Evolutionary conservation across 2,329 filamentous ascomycete species (phyloP).

Genomic region (Apiospora rasikravindrae): DNA sequence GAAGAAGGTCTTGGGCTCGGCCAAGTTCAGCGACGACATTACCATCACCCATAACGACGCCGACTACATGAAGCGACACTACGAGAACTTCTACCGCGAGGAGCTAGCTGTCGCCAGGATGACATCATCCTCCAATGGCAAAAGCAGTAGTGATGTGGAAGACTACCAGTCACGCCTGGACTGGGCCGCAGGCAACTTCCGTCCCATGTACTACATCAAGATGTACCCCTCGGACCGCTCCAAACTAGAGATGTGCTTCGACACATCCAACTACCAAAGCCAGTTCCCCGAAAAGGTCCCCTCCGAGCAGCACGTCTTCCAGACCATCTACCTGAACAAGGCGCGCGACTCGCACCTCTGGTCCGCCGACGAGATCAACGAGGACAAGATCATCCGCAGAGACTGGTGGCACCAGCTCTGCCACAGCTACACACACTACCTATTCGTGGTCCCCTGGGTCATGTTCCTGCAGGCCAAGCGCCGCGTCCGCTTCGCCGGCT

Average conservation of each 20-base stretch:
- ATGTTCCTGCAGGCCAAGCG: conserved; percentile 68
- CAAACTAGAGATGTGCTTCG: conserved; percentile 59
- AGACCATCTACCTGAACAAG: conserved; percentile 64
- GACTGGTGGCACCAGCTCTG: conserved; percentile 69
- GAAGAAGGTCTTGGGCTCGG: conserved; percentile 70
- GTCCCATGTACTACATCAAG: conserved; percentile 64
- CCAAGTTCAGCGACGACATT: conserved; percentile 72
- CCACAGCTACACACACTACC: conserved; percentile 63
- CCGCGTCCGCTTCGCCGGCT: conserved; percentile 64
- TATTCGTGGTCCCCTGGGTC: conserved; percentile 67
- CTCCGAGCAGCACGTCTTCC: conserved; percentile 44
- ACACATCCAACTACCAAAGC: conserved; percentile 61
- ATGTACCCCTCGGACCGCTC: conserved; percentile 55
- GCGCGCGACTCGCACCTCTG: conserved; percentile 58
- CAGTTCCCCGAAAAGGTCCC: conserved; percentile 60
- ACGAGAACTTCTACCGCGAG: conserved; percentile 64
- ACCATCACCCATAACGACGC: conserved; percentile 72
- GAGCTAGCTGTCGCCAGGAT: conserved; percentile 44
- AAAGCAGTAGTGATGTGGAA: conserved; percentile 27
- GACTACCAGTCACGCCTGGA: conserved; percentile 47
- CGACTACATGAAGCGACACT: conserved; percentile 70
- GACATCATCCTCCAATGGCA: background rate
- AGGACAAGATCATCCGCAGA: conserved; percentile 58
- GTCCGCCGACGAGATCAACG: conserved; percentile 58
- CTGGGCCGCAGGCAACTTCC: conserved; percentile 48